Percentiles rank a stretch among this genome's conserved stretches.
These are phyloP conservation scores for Pythium oligandrum DNA, from an alignment of 352 stramenopile genomes.

Conservation along the genomic window DNA sequence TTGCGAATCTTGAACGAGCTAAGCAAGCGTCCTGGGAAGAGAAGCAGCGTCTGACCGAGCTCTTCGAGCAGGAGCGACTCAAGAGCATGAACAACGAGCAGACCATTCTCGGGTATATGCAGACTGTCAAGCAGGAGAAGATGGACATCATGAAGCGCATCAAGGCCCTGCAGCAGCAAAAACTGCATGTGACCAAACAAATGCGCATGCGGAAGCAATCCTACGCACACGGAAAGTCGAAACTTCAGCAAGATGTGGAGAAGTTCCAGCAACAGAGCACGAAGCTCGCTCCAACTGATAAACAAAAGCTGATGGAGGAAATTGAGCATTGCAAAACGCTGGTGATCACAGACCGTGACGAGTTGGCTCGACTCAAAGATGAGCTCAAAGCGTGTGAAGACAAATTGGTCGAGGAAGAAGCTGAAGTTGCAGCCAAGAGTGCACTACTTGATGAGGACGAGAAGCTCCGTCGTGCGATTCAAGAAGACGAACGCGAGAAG, in stretches of 20 bases:
- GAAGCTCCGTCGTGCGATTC: slow-evolving; percentile 66
- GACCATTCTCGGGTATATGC: slow-evolving; percentile 85
- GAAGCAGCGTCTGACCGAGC: slow-evolving; percentile 73
- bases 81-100: slow-evolving; percentile 81
- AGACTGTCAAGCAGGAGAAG: slow-evolving; percentile 89
- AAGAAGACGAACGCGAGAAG: slow-evolving; percentile 79
- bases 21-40: slow-evolving; percentile 91
- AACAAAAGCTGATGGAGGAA: slow-evolving; percentile 51
- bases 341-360: slow-evolving; percentile 60
- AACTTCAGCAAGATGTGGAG: slow-evolving; percentile 71
- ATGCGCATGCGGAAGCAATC: slow-evolving; percentile 71
- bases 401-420: slow-evolving; percentile 65
- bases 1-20: slow-evolving; percentile 77
- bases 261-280: slow-evolving; percentile 59
- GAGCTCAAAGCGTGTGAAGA: slow-evolving; percentile 59
- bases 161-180: slow-evolving; percentile 79
- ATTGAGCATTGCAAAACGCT: slow-evolving; percentile 56
- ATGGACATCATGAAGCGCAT: slow-evolving; percentile 89
- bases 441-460: slow-evolving; percentile 76
- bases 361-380: slow-evolving; percentile 48
- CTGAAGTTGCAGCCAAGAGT: slow-evolving; percentile 64
- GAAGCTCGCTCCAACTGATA: slow-evolving; percentile 34
- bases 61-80: slow-evolving; percentile 86
- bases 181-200: slow-evolving; percentile 66
- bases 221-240: slow-evolving; percentile 64